Evolutionary conservation across 768 basidiomycete genomes (phyloP).

Genomic region (Amanita rubescens): DNA sequence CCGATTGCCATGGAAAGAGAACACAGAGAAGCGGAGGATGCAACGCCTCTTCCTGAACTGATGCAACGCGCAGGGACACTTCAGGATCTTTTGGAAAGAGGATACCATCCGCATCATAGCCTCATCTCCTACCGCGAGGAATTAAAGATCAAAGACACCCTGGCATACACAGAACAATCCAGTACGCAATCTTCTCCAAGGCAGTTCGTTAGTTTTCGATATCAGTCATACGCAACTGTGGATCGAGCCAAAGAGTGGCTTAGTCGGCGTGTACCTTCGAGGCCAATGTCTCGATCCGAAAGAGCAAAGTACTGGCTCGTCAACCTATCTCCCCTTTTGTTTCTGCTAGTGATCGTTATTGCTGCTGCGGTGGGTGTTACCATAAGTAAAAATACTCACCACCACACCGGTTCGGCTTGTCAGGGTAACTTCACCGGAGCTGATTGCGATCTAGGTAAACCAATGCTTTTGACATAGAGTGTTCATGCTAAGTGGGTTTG

Average conservation of each 20-base stretch:
- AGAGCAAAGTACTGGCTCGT: constrained; percentile 1
- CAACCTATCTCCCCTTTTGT: constrained; percentile 15
- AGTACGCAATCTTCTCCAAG: constrained; percentile 2
- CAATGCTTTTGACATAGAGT: constrained; percentile 8
- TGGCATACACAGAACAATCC: constrained; percentile 16
- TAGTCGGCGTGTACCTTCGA: not conserved
- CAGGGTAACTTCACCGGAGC: constrained; percentile 38
- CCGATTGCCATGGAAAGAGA: constrained; percentile 34
- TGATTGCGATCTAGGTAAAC: constrained; percentile 46
- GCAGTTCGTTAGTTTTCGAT: not conserved
- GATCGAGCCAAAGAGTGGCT: constrained; percentile 8
- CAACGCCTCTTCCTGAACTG: constrained; percentile 44
- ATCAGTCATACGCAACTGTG: constrained; percentile 4
- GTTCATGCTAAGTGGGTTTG: not conserved
- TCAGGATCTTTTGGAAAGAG: constrained; percentile 43
- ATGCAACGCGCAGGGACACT: constrained; percentile 43
- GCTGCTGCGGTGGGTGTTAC: constrained; percentile 36
- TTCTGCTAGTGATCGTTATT: constrained; percentile 26
- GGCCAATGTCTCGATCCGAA: not conserved
- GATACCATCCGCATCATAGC: constrained; percentile 45
- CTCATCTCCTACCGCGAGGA: constrained; percentile 20
- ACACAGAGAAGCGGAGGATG: constrained; percentile 37
- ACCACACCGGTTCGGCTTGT: constrained; percentile 22
- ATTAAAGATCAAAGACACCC: constrained; percentile 13
- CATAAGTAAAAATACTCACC: constrained; percentile 20